A percentile compares a stretch with the other conserved stretches of the same genome.
Evolutionary conservation across 352 stramenopile genomes (phyloP).

Genomic region (Phytopythium aichiense): DNA sequence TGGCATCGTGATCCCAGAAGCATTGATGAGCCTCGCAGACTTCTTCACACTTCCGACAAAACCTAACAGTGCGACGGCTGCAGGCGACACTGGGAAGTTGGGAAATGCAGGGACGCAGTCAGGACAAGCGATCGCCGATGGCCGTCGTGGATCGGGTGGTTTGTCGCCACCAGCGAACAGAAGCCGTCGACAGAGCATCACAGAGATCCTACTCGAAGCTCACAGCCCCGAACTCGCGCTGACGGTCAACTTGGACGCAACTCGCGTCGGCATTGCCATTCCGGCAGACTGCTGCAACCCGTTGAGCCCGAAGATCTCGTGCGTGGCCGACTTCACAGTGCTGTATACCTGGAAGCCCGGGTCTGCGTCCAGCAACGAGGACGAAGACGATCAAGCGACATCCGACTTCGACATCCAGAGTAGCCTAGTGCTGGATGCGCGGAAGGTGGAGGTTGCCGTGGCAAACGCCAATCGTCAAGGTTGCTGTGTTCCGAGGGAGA

Average conservation of each 20-base stretch:
- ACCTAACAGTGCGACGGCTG: background rate
- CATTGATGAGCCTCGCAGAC: conserved; percentile 32
- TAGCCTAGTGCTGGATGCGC: conserved; percentile 55
- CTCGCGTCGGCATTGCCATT: conserved; percentile 46
- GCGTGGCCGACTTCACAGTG: conserved; percentile 53
- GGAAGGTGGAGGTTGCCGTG: conserved; percentile 56
- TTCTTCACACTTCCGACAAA: conserved; percentile 53
- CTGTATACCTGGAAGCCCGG: conserved; percentile 49
- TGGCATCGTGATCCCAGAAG: conserved; percentile 49
- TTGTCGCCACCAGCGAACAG: conserved; percentile 1
- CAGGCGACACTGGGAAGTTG: background rate
- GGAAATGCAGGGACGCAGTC: background rate
- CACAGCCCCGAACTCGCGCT: conserved; percentile 43
- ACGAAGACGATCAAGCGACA: conserved; percentile 9
- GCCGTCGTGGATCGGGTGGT: background rate
- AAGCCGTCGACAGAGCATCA: conserved; percentile 41
- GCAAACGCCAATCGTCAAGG: conserved; percentile 64
- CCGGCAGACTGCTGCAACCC: conserved; percentile 43
- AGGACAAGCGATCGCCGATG: background rate
- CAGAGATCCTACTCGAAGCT: conserved; percentile 41
- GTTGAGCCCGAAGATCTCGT: conserved; percentile 39
- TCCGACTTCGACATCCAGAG: conserved; percentile 69
- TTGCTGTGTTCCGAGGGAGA: conserved; percentile 47
- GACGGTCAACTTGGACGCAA: conserved; percentile 38
- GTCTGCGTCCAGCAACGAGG: conserved; percentile 3